phyloP scores from a whole-genome alignment of 2,329 filamentous ascomycete species.

The Fusarium musae region DNA sequence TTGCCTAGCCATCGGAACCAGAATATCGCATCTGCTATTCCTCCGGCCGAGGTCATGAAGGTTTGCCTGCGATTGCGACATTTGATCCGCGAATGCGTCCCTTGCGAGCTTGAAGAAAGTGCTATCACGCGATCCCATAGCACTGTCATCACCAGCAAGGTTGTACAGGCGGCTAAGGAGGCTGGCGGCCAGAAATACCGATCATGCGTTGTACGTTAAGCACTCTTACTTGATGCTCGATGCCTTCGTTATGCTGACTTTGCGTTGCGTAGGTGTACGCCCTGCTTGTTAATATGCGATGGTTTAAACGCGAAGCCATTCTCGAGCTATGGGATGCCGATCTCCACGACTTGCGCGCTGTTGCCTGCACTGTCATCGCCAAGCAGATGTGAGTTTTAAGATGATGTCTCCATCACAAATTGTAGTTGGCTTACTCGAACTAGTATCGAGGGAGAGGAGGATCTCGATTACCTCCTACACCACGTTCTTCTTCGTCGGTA shows the following conservation, averaged over 20 bases:
- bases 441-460: slow-evolving; percentile 86
- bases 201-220: slow-evolving; percentile 72
- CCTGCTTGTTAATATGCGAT: slow-evolving; percentile 75
- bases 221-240: neutral
- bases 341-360: slow-evolving; percentile 80
- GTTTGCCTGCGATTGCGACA: slow-evolving; percentile 90
- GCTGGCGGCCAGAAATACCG: slow-evolving; percentile 80
- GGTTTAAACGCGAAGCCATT: slow-evolving; percentile 82
- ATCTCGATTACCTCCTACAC: slow-evolving; percentile 81
- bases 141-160: slow-evolving; percentile 81
- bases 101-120: slow-evolving; percentile 85
- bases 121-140: slow-evolving; percentile 84
- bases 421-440: neutral
- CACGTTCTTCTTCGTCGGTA: slow-evolving; percentile 88
- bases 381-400: slow-evolving; percentile 71
- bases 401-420: neutral
- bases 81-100: slow-evolving; percentile 87
- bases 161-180: slow-evolving; percentile 82
- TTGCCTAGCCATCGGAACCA: slow-evolving; percentile 72
- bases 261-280: slow-evolving; percentile 68
- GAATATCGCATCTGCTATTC: slow-evolving; percentile 72
- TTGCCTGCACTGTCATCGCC: slow-evolving; percentile 90
- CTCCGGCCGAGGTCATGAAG: slow-evolving; percentile 85
- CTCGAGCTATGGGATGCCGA: slow-evolving; percentile 93
- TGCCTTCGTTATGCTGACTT: neutral